Evolutionary conservation across 2,329 filamentous ascomycete species (phyloP), one percentile per base, ranked within the genome.

Genomic region (Diaporthe ilicicola): DNA sequence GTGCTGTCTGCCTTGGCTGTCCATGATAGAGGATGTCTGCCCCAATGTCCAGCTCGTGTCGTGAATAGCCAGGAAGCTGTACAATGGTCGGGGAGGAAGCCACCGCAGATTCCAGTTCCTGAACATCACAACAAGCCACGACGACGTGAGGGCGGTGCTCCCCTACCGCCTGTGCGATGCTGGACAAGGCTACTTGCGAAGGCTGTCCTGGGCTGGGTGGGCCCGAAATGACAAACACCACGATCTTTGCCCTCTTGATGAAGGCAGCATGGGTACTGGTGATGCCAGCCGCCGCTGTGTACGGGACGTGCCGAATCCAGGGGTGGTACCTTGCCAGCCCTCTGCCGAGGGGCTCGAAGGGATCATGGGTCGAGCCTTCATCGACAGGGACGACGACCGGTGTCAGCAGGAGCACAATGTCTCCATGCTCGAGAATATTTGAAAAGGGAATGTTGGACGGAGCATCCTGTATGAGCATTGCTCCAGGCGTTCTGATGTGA

Each of bases 271-370:
- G 90, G 54, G 88, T 86, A 27, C 85, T 84, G 3, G 90, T 92
- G 78, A 93, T 89, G 51, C 91, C 91, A 70, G 84, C 80, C 66
- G 85, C 84, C 56, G 89, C 87, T 6, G 90, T 88, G 76, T 93
- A 95, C 7, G 93, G 92, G 53, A 94, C 88, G 77, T 94, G 93
- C 24, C 91, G 88, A 72, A 94, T 84, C 78, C 85, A 85, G 3
- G 85, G 81, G 76, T 92, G 90, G 74, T 87, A 84, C 61, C 81
- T 83, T 61, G 89, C 88, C 61, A 95, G 79, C 54, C 89, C 87
- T 73, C 87, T 86, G 24, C 92, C 93, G 22, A 95, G 83, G 17
- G 88, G 86, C 79, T 94, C 92, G 76, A 94, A 94, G 0, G 92
- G 93, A 77, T 95, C 93, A 53, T 69, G 72, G 19, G 22, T 70